phyloP scores from a whole-genome alignment of 441 rosid genomes.

The Melastoma candidum region DNA sequence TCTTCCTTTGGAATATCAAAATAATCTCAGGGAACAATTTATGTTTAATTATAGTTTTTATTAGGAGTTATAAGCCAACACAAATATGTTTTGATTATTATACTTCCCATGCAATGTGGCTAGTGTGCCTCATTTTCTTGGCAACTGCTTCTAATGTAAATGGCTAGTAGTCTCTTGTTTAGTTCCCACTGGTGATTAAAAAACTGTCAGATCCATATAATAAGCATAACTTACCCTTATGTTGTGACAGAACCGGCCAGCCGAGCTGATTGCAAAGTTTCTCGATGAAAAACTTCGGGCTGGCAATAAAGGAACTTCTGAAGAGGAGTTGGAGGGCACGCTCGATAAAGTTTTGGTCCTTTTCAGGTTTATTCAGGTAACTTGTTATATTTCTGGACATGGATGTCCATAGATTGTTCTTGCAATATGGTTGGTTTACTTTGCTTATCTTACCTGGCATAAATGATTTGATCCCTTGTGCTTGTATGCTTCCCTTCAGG shows the following conservation, averaged over 20 bases:
- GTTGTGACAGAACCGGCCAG: slow-evolving; percentile 76
- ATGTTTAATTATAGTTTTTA: too few relatives aligned
- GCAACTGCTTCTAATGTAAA: too few relatives aligned
- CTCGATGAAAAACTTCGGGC: slow-evolving; percentile 99
- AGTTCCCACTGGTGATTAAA: too few relatives aligned
- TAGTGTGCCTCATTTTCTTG: too few relatives aligned
- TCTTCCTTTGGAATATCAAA: too few relatives aligned
- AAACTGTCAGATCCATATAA: neutral
- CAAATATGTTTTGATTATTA: too few relatives aligned
- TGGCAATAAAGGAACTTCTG: slow-evolving; percentile 98
- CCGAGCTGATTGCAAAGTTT: slow-evolving; percentile 96
- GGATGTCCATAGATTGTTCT: neutral
- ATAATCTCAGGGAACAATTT: too few relatives aligned
- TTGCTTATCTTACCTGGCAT: slow-evolving; percentile 5
- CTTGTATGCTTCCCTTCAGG: slow-evolving; percentile 34
- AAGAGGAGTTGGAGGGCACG: slow-evolving; percentile 97
- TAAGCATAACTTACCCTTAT: slow-evolving; percentile 16
- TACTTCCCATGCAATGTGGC: too few relatives aligned
- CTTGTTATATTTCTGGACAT: slow-evolving; percentile 6
- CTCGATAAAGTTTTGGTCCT: slow-evolving; percentile 95
- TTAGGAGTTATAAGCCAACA: too few relatives aligned
- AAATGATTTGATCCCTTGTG: neutral
- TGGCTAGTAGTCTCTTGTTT: too few relatives aligned
- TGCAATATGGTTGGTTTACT: neutral
- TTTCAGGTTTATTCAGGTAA: slow-evolving; percentile 97